Evolutionary conservation across 306 rosid genomes (phyloP).

Genomic region (barrel medic (Medicago truncatula)): MtrunA17r5.0-ANR NC_053044.1:34444501-34445000

Average conservation of each 20-base stretch:
- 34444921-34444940: neutral
- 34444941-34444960: neutral
- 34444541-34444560: conserved; percentile 84
- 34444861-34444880: neutral
- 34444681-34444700: neutral
- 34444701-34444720: conserved; percentile 22
- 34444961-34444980: neutral
- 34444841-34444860: neutral
- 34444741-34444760: conserved; percentile 9
- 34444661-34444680: neutral
- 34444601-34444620: conserved; percentile 10
- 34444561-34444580: conserved; percentile 42
- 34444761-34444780: neutral
- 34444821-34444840: neutral
- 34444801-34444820: neutral
- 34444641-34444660: conserved; percentile 19
- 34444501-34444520: conserved; percentile 81
- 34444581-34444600: conserved; percentile 16
- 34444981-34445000: neutral
- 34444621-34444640: conserved; percentile 12
- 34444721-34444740: neutral
- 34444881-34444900: neutral
- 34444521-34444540: conserved; percentile 86
- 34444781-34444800: neutral
- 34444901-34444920: neutral